Base-by-base conservation (phyloP, 371 early-diverging fungal genomes). In the Mortierella sp. region DNA sequence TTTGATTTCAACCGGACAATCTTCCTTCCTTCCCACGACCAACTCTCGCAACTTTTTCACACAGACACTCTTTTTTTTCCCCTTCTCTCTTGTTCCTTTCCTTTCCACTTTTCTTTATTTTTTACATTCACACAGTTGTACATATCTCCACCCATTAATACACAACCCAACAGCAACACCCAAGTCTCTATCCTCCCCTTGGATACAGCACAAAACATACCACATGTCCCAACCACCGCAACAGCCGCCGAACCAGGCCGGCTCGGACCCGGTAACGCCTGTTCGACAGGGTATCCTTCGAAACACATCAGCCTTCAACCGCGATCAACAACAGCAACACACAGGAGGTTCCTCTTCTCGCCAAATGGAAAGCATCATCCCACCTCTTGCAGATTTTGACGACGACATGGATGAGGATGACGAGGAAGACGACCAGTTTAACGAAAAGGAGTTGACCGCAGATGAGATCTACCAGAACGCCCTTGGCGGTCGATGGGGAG, bases 401-500 rank as follows among this genome's bases (percentile, higher is more conserved):
- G 84, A 83, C 16, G 76, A 68, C 42, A 9, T 38, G 24, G 42
- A 68, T 9, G 68, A 42, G 2, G 63, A 60, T 3, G 68, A 42
- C 42, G 63, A 63, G 1, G 68, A 38, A 0, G 68, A 68, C 3
- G 68, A 78, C 7, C 74, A 78, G 3, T 34, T 77, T 14, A 70
- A 78, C 45, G 74, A 73, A 14, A 57, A 57, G 11, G 74, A 71
- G 38, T 3, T 82, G 31, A 74, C 84, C 0, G 74, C 74, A 6
- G 84, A 84, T 3, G 55, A 84, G 48, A 71, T 77, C 48, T 84
- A 84, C 45, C 75, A 80, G 63, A 77, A 84, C 28, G 72, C 81
- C 1, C 58, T 80, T 26, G 68, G 75, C 7, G 84, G 84, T 78
- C 75, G 81, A 54, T 84, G 84, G 84, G 84, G 84, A 68, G 84